These are phyloP conservation scores for Cutaneotrichosporon dermatis DNA, from an alignment of 1,284 basidiomycete species.

Conservation along the genomic window DNA sequence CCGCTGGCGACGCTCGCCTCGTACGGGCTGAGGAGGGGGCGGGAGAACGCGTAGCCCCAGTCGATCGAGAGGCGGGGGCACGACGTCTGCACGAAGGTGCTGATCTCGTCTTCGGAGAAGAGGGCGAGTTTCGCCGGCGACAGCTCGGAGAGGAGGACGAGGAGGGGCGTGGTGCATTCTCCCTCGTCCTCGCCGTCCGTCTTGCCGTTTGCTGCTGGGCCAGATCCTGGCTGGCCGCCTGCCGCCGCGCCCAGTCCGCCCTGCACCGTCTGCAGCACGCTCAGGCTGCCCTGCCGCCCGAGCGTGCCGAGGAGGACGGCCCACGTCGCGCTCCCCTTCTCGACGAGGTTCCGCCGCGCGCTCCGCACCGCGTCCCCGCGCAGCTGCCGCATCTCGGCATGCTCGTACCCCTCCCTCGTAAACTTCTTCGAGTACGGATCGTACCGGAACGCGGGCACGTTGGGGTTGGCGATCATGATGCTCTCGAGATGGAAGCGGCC, in stretches of 20 bases:
- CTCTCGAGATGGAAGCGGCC: conserved; percentile 97
- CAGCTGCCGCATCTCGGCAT: conserved; percentile 74
- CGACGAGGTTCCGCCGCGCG: conserved; percentile 63
- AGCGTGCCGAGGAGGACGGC: conserved; percentile 94
- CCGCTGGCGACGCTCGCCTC: conserved; percentile 87
- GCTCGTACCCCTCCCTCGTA: conserved; percentile 87
- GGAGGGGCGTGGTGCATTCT: conserved; percentile 56
- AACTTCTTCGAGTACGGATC: conserved; percentile 98
- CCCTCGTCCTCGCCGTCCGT: conserved; percentile 24
- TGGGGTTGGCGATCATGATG: conserved; percentile 98
- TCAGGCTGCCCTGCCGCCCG: conserved; percentile 87
- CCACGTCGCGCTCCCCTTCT: conserved; percentile 57
- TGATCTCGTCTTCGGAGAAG: conserved; percentile 51
- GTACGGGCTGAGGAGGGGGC: conserved; percentile 87
- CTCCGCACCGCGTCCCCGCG: conserved; percentile 71
- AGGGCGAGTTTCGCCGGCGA: conserved; percentile 88
- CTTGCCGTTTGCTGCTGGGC: too few species aligned
- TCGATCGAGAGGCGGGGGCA: conserved; percentile 61
- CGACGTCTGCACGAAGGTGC: conserved; percentile 25
- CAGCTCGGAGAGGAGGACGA: conserved; percentile 83
- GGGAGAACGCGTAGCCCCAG: conserved; percentile 94
- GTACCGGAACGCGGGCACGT: conserved; percentile 94
- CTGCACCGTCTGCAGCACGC: conserved; percentile 79
- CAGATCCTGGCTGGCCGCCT: neutral
- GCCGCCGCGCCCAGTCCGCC: conserved; percentile 53